These are phyloP conservation scores for Pythium volutum DNA, from an alignment of 352 stramenopile genomes.

Conservation along the genomic window DNA sequence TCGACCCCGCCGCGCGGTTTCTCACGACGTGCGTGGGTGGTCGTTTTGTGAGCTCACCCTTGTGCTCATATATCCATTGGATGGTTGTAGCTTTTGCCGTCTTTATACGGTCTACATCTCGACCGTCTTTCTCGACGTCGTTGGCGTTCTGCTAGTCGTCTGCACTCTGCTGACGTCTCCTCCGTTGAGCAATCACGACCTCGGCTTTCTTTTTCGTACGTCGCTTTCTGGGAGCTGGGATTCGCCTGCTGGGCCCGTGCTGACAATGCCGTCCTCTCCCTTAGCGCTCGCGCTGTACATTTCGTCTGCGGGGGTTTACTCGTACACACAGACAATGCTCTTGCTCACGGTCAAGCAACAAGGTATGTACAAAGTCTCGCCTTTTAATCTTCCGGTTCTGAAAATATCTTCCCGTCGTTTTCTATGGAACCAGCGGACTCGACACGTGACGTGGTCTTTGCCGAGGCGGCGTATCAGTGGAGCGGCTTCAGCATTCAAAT, in stretches of 20 bases:
- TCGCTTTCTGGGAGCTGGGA: too few species aligned
- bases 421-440: neutral
- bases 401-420: too few species aligned
- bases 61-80: neutral
- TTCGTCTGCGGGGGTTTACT: slow-evolving; percentile 46
- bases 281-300: slow-evolving; percentile 49
- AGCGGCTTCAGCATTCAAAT: slow-evolving; percentile 63
- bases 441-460: slow-evolving; percentile 27
- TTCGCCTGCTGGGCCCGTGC: neutral
- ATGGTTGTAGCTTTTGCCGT: slow-evolving; percentile 32
- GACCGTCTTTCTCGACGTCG: slow-evolving; percentile 30
- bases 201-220: slow-evolving; percentile 58
- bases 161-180: slow-evolving; percentile 45
- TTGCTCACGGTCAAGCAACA: slow-evolving; percentile 59
- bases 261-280: neutral
- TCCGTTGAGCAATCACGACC: slow-evolving; percentile 25
- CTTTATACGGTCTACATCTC: slow-evolving; percentile 49
- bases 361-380: slow-evolving; percentile 29
- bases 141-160: slow-evolving; percentile 43
- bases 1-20: slow-evolving; percentile 45
- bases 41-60: neutral
- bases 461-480: slow-evolving; percentile 57
- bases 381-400: too few species aligned
- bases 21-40: slow-evolving; percentile 28
- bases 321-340: slow-evolving; percentile 77